These are phyloP conservation scores for Penicillium palitans DNA, from an alignment of 2,329 filamentous ascomycete genomes.

Conservation along the genomic window DNA sequence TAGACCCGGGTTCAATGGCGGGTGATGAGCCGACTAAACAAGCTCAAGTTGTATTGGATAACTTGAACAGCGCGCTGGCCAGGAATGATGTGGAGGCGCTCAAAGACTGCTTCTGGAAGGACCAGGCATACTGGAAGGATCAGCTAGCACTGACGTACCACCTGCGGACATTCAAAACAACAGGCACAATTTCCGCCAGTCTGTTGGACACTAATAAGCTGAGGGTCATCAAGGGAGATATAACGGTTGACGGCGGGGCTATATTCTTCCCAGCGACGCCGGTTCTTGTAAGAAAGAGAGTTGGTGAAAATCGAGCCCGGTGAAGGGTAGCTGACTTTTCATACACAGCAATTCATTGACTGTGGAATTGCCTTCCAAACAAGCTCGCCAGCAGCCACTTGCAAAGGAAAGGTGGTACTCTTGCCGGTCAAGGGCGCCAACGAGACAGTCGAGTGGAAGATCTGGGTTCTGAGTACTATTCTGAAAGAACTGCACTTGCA, in stretches of 20 bases:
- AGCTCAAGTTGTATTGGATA: conserved; percentile 8
- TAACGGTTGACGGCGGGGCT: conserved; percentile 16
- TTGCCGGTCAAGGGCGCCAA: background rate
- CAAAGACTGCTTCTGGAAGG: background rate
- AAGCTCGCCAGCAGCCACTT: background rate
- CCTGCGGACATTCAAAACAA: background rate
- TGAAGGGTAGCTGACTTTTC: background rate
- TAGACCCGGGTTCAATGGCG: conserved; percentile 15
- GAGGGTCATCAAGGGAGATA: background rate
- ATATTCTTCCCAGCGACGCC: conserved; percentile 16
- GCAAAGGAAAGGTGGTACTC: background rate
- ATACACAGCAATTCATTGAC: background rate
- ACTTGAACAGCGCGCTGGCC: conserved; percentile 16
- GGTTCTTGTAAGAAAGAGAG: conserved; percentile 20
- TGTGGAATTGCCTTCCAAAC: background rate
- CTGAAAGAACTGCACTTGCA: background rate
- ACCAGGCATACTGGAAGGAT: background rate
- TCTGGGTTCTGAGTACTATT: background rate
- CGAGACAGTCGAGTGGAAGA: background rate
- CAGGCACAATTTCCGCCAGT: background rate
- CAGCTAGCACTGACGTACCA: background rate
- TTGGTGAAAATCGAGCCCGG: conserved; percentile 5
- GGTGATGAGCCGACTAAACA: conserved; percentile 14
- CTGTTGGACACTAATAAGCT: background rate
- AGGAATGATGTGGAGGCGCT: conserved; percentile 16